Conservation (phyloP, 2,329 filamentous ascomycete species). For the Fusarium albosuccineum region DNA sequence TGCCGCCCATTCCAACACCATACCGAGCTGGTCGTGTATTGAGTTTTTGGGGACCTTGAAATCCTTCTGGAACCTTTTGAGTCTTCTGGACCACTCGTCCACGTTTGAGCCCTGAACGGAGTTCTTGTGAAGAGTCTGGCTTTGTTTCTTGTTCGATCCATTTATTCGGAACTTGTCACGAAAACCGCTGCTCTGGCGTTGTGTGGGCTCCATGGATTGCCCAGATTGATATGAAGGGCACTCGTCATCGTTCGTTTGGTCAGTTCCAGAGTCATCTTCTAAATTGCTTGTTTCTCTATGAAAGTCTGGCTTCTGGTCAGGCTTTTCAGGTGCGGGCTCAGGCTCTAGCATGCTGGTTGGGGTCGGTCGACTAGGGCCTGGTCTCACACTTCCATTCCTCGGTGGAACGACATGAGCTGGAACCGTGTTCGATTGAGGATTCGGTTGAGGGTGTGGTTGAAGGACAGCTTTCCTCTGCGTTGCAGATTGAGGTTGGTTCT, state of each 20-base stretch:
- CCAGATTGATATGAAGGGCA: neutral
- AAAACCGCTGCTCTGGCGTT: neutral
- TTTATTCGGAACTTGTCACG: slow-evolving; percentile 1
- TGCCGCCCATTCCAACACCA: slow-evolving; percentile 7
- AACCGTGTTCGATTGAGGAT: neutral
- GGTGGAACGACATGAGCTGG: neutral
- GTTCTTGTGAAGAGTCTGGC: neutral
- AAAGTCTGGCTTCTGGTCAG: neutral
- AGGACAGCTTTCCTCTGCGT: neutral
- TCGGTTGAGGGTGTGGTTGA: neutral
- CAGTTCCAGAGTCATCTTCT: neutral
- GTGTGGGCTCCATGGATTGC: neutral
- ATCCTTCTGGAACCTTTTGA: slow-evolving; percentile 9
- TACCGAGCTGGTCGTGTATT: neutral
- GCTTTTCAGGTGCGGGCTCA: neutral
- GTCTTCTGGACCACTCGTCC: slow-evolving; percentile 4
- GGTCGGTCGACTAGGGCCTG: neutral
- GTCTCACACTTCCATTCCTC: neutral
- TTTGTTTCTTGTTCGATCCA: neutral
- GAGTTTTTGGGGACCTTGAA: slow-evolving; percentile 6
- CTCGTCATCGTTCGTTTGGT: neutral
- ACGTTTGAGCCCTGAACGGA: neutral
- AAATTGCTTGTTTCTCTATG: neutral
- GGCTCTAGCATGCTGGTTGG: neutral
- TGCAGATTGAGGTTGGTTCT: neutral